phyloP scores from a whole-genome alignment of 768 basidiomycete genomes.

The Leccinum truebloodii region DNA sequence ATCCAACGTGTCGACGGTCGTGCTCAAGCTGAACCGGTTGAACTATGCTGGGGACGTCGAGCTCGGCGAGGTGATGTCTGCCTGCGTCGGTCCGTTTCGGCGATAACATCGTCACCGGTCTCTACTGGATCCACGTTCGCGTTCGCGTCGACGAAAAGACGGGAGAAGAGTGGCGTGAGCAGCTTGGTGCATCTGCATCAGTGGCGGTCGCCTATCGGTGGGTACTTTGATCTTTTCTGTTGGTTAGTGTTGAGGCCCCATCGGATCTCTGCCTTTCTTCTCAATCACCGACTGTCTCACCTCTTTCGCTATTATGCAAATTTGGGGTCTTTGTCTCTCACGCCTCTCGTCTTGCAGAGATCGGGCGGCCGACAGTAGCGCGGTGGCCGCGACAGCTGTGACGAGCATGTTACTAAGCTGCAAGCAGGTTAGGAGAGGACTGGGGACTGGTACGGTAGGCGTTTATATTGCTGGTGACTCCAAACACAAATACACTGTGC shows the following conservation, averaged over 20 bases:
- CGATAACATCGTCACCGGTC: no score
- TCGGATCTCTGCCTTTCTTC: not conserved
- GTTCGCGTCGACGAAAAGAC: no score
- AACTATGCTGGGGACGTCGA: no score
- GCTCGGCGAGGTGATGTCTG: no score
- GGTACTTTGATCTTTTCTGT: conserved; percentile 11
- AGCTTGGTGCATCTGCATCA: conserved; percentile 61
- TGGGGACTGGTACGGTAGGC: no score
- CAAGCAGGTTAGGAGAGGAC: no score
- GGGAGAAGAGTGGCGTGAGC: conserved; percentile 25
- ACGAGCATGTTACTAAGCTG: no score
- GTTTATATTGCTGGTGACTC: no score
- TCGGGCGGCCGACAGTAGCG: conserved; percentile 12
- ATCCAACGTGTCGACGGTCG: not conserved
- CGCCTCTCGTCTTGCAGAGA: conserved; percentile 6
- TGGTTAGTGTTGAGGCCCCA: not conserved
- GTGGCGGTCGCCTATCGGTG: conserved; percentile 73
- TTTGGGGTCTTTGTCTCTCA: not conserved
- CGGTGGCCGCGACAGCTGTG: no score
- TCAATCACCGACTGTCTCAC: not conserved
- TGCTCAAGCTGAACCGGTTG: conserved; percentile 31
- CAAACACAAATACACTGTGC: no score
- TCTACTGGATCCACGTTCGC: no score
- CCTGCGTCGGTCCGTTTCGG: no score
- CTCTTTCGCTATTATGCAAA: not conserved